These are phyloP conservation scores for Russula emetica DNA, from an alignment of 768 basidiomycete genomes.

Conservation along the genomic window DNA sequence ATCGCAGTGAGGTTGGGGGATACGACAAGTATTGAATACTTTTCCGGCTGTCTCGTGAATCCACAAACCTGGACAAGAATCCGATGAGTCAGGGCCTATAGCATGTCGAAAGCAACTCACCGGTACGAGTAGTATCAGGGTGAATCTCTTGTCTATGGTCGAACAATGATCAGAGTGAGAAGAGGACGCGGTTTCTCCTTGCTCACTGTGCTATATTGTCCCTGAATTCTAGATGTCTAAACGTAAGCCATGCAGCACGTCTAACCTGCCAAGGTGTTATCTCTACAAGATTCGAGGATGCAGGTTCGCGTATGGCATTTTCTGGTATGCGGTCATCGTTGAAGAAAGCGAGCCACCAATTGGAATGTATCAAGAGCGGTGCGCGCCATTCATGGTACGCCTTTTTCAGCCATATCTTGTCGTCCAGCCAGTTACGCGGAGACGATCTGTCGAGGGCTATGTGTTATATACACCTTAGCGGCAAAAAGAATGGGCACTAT, in stretches of 20 bases:
- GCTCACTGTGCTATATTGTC: conserved; percentile 58
- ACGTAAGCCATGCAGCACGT: conserved; percentile 75
- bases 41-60: conserved; percentile 51
- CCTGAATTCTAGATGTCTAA: conserved; percentile 71
- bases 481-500: conserved; percentile 14
- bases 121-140: conserved; percentile 68
- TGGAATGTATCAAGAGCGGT: conserved; percentile 84
- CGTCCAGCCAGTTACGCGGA: conserved; percentile 90
- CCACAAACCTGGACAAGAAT: conserved; percentile 49
- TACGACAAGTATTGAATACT: conserved; percentile 74
- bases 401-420: conserved; percentile 86
- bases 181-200: not conserved
- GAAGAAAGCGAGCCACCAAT: conserved; percentile 90
- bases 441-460: conserved; percentile 79
- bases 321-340: conserved; percentile 66
- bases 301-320: conserved; percentile 30
- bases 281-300: conserved; percentile 29
- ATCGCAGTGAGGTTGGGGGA: conserved; percentile 68
- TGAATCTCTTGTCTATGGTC: conserved; percentile 58
- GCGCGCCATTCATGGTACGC: conserved; percentile 86
- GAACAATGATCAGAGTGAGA: not conserved
- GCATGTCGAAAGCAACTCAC: conserved; percentile 35
- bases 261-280: conserved; percentile 81
- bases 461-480: conserved; percentile 13
- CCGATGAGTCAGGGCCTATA: not conserved